phyloP scores from a whole-genome alignment of 2,329 filamentous ascomycete genomes.

The Aotearoamyces nothofagi region DNA sequence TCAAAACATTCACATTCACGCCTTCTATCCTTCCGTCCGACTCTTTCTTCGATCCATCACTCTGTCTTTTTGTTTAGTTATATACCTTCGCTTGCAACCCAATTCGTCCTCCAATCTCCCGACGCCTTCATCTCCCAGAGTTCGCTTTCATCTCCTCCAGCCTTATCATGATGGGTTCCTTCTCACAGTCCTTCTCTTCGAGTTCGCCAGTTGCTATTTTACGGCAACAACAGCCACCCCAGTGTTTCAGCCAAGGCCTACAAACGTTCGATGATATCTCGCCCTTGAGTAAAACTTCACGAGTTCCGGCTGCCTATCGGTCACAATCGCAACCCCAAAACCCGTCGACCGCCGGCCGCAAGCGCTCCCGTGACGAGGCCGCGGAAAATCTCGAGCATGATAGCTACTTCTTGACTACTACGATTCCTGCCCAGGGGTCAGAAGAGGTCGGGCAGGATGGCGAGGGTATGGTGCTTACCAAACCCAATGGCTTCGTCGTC shows the following conservation, averaged over 20 bases:
- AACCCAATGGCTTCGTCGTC: conserved; percentile 43
- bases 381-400: conserved; percentile 44
- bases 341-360: conserved; percentile 42
- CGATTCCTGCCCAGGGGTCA: conserved; percentile 20
- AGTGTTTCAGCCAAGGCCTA: background rate
- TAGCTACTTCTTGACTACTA: conserved; percentile 12
- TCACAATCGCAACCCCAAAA: background rate
- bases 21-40: no score
- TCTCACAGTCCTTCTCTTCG: no score
- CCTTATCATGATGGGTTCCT: no score
- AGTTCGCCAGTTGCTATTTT: background rate
- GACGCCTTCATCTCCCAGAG: no score
- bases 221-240: background rate
- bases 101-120: no score
- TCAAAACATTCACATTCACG: no score
- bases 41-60: no score
- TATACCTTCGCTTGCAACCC: no score
- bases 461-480: conserved; percentile 59
- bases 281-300: background rate
- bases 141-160: no score
- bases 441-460: conserved; percentile 51
- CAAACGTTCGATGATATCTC: background rate
- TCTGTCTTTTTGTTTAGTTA: no score
- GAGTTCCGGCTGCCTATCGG: background rate
- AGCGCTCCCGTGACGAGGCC: conserved; percentile 64